phyloP scores from a whole-genome alignment of 441 rosid genomes.

The Gossypium davidsonii region DNA sequence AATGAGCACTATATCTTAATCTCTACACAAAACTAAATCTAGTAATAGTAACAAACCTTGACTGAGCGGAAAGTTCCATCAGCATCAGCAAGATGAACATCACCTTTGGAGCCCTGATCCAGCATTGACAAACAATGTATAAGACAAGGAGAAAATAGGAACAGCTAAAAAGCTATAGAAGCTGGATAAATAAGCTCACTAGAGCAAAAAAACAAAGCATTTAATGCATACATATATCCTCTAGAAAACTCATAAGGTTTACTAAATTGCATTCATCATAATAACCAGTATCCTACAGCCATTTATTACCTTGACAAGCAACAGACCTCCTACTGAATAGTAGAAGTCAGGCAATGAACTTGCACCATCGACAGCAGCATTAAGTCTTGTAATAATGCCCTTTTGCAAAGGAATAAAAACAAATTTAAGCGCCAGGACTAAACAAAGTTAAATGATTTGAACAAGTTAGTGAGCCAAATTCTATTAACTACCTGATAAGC shows the following conservation, averaged over 20 bases:
- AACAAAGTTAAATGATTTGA: not conserved
- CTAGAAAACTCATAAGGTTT: not conserved
- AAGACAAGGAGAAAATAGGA: not conserved
- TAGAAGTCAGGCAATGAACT: constrained; percentile 72
- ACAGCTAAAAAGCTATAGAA: constrained; percentile 10
- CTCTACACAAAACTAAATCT: constrained; percentile 4
- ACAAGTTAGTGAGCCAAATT: not conserved
- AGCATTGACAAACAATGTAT: constrained; percentile 21
- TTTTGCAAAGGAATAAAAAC: constrained; percentile 23
- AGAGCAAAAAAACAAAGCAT: not conserved
- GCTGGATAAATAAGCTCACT: not conserved
- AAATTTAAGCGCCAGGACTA: not conserved
- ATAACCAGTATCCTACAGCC: not conserved
- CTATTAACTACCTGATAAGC: constrained; percentile 47
- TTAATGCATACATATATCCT: not conserved
- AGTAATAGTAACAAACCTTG: constrained; percentile 53
- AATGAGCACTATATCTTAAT: not conserved
- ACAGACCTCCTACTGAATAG: constrained; percentile 61
- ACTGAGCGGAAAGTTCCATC: constrained; percentile 69
- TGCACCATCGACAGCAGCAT: constrained; percentile 50
- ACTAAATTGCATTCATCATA: not conserved
- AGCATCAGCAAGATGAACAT: constrained; percentile 67
- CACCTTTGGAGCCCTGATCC: constrained; percentile 62
- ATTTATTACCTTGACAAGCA: constrained; percentile 63
- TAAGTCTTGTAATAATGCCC: constrained; percentile 57